Base-by-base conservation (phyloP, 1,284 basidiomycete species). In the Fistulinella staudtii region DNA sequence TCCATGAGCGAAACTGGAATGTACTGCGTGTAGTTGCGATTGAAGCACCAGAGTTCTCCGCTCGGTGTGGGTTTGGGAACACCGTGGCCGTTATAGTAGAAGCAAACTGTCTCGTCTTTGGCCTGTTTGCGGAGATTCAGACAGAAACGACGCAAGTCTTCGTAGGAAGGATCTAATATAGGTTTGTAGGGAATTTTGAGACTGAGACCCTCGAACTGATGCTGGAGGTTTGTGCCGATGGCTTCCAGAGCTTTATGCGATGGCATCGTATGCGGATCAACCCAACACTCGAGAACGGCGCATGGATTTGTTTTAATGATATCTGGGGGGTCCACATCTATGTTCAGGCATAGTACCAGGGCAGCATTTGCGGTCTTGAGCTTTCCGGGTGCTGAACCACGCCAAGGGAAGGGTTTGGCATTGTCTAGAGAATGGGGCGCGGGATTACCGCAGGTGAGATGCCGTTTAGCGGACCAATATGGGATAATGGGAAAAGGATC, bases 21-120 rank as follows among this genome's bases (percentile, higher is more conserved):
- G 65, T 99, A 99, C 66, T 99, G 96, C 0, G 96, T 98, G 67
- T 99, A 99, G 52, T 84, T 91, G 61, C 87, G 80, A 68, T 99
- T 99, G 74, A 99, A 99, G 46, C 96, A 95, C 95, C 95, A 99
- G 43, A 99, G 80, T 67, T 99, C 96, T 20, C 96, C 95, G 50
- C 92, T 94, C 0, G 89, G 79, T 0, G 96, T 99, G 3, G 95
- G 96, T 60, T 93, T 95, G 2, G 96, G 95, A 13, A 99, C 95
- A 25, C 95, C 95, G 54, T 97, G 96, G 3, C 95, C 96, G 58
- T 99, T 99, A 73, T 99, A 99, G 69, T 99, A 94, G 68, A 98
- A 97, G 28, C 98, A 74, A 10, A 93, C 85, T 2, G 96, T 85
- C 61, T 99, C 96, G 41, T 95, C 90, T 62, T 93, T 92, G 3